Conservation (phyloP, 2,329 filamentous ascomycete species). For the Pseudonectria foliicola region DNA sequence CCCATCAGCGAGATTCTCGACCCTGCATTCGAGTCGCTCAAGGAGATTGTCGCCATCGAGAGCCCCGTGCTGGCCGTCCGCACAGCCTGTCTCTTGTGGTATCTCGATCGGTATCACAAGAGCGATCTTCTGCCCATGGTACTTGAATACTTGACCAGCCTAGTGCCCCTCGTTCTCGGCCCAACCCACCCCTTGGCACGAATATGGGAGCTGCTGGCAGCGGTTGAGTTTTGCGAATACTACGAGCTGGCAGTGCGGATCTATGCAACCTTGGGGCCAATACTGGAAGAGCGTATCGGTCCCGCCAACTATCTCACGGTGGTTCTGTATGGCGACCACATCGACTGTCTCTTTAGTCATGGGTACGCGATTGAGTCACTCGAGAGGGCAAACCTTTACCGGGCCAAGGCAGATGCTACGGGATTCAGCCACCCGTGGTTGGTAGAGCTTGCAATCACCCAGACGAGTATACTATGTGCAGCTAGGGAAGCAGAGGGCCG, state of each 20-base stretch:
- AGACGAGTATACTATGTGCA: slow-evolving; percentile 24
- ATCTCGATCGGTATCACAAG: slow-evolving; percentile 27
- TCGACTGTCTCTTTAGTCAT: slow-evolving; percentile 26
- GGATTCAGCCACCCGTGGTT: slow-evolving; percentile 25
- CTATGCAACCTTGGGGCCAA: slow-evolving; percentile 24
- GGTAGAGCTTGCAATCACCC: slow-evolving; percentile 24
- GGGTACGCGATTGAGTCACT: slow-evolving; percentile 21
- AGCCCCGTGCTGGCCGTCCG: slow-evolving; percentile 27
- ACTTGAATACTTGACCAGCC: slow-evolving; percentile 23
- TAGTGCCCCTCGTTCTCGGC: slow-evolving; percentile 25
- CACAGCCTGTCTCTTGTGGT: slow-evolving; percentile 29
- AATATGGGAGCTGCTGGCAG: slow-evolving; percentile 26
- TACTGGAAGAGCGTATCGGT: slow-evolving; percentile 25
- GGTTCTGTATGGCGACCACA: slow-evolving; percentile 28
- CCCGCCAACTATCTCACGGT: slow-evolving; percentile 27
- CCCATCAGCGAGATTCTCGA: slow-evolving; percentile 24
- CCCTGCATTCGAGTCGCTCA: slow-evolving; percentile 29
- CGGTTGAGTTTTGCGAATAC: slow-evolving; percentile 25
- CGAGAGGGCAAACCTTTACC: slow-evolving; percentile 22
- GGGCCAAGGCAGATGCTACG: slow-evolving; percentile 22
- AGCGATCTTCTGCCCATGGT: slow-evolving; percentile 26
- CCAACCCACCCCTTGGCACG: slow-evolving; percentile 22
- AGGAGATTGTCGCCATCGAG: slow-evolving; percentile 25
- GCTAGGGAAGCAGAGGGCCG: slow-evolving; percentile 23
- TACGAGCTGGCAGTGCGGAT: slow-evolving; percentile 25